Conservation (phyloP, 176 grass and related monocot genomes). For the Triticum urartu region DNA sequence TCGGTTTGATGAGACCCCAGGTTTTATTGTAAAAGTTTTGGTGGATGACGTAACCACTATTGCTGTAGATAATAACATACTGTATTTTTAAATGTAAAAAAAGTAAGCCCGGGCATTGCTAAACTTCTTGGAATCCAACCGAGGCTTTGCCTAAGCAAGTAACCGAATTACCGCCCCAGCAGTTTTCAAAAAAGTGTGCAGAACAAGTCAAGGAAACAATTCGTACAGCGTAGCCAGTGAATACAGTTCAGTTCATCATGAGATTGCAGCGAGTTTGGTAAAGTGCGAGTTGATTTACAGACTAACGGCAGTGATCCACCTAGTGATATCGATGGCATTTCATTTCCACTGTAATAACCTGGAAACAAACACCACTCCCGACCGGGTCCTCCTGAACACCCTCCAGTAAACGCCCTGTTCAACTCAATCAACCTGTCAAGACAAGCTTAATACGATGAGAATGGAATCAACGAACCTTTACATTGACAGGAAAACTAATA, state of each 20-base stretch:
- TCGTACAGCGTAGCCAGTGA: neutral
- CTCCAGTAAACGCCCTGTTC: neutral
- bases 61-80: no score
- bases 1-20: no score
- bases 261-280: neutral
- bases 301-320: neutral
- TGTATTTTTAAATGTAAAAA: no score
- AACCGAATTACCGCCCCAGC: neutral
- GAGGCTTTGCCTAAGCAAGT: neutral
- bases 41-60: no score
- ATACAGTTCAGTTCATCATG: neutral
- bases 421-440: conserved; percentile 24
- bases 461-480: neutral
- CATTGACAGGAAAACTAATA: neutral
- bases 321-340: conserved; percentile 22
- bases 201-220: neutral
- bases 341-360: neutral
- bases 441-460: conserved; percentile 2
- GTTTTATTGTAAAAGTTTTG: no score
- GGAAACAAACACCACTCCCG: neutral
- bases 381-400: conserved; percentile 7
- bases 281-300: conserved; percentile 38
- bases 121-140: neutral
- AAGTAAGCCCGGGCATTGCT: neutral
- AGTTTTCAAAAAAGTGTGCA: neutral